Base-by-base conservation (phyloP, 1,139 yeast genomes). In the Hyphopichia buzzinii region DNA sequence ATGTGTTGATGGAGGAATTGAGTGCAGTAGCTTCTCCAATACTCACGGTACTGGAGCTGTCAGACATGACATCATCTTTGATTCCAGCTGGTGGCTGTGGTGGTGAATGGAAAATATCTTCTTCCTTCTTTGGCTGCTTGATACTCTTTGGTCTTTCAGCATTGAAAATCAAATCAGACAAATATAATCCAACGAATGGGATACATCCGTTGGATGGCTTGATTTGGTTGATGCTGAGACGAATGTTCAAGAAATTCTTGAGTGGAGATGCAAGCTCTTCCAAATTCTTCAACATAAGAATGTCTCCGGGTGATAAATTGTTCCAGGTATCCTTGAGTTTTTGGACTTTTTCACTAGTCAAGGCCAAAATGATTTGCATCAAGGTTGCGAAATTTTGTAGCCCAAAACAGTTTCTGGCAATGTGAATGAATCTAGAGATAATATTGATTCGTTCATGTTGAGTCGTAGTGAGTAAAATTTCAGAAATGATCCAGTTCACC, bases 401-500 rank as follows among this genome's bases (percentile, higher is more conserved):
- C n/a, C 57, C 47, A 65, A 64, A 72, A 57, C 92, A 82, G 45
- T 81, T 77, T 41, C 82, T 81, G 0, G 96, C 97, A 41, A 90
- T 65, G 50, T 88, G 96, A 39, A 92, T 86, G 50, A 87, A 87
- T 47, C 94, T 67, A 15, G 89, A 80, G 12, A 90, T 76, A 1
- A 90, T 74, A 38, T 77, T 72, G 29, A 79, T 79, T 44, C 92
- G 70, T 49, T 84, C 80, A 10, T 64, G 66, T 27, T 74, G 64
- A 29, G 71, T 67, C 38, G 72, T 72, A 7, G 96, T 87, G 42
- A 92, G 64, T 12, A 88, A 59, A 37, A 92, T 77, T 60, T 92
- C 96, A 1, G 96, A 86, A 29, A 87, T 81, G 33, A 89, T 81
- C 98, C 98, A 92, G 54, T 87, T 87, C 5, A 87, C 88, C 73